These are phyloP conservation scores for Neurospora tetrasperma DNA, from an alignment of 495 filamentous ascomycete species.

Conservation along the genomic window DNA sequence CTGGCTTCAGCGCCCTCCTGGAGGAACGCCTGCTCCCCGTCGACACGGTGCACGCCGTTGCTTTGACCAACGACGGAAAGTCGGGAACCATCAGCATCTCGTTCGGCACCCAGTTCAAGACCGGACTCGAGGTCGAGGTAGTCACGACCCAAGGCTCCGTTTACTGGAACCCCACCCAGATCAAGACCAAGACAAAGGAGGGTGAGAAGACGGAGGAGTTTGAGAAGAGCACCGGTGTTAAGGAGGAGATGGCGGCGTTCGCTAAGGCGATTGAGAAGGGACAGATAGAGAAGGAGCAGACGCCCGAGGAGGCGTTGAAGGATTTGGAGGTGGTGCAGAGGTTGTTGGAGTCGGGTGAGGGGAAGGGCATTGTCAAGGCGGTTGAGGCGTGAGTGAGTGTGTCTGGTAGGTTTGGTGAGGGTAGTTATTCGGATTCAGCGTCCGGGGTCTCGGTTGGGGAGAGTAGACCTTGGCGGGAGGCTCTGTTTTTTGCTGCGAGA, in stretches of 20 bases:
- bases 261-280: constrained; percentile 40
- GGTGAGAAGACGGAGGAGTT: constrained; percentile 32
- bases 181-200: constrained; percentile 27
- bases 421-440: neutral
- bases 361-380: constrained; percentile 28
- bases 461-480: neutral
- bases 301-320: constrained; percentile 53
- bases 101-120: constrained; percentile 56
- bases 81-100: constrained; percentile 50
- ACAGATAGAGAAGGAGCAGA: constrained; percentile 42
- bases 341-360: constrained; percentile 51
- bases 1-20: constrained; percentile 48
- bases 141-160: constrained; percentile 46
- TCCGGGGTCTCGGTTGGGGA: neutral
- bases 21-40: constrained; percentile 56
- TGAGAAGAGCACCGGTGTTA: constrained; percentile 48
- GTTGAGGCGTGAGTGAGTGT: neutral
- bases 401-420: neutral
- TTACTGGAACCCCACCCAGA: constrained; percentile 20
- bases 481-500: neutral
- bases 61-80: constrained; percentile 46
- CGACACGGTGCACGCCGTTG: constrained; percentile 59
- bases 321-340: constrained; percentile 61
- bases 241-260: constrained; percentile 57
- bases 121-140: constrained; percentile 39